Base-by-base conservation (phyloP, 1,139 yeast genomes). In the Lodderomyces metapsilosis region DNA sequence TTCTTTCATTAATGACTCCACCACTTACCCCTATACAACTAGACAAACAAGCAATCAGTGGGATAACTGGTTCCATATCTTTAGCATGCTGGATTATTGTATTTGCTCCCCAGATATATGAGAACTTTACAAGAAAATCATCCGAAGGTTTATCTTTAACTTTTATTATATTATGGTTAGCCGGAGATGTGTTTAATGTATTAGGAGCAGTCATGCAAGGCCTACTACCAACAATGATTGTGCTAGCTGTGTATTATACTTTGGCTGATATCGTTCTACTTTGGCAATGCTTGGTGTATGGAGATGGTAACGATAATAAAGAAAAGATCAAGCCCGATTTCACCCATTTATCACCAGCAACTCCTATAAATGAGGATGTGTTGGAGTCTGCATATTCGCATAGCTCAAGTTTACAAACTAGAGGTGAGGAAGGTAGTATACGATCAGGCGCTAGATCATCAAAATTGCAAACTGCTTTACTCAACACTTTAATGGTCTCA, bases 31-130 rank as follows among this genome's bases (percentile, higher is more conserved):
- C 88, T 10, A 78, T 83, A 24, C 72, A 76, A 28, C 66, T 86
- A 44, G 87, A 83, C 53, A 82, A 88, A n/a, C 80, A 81, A 52
- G 87, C 88, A 9, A 80, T 88, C 31, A 84, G 94, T 57, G 96
- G 95, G 4, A 85, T 88, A 46, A 79, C 92, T 17, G 96, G 96
- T 53, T 85, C 95, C 18, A 88, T 92, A 37, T 91, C 98, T 13
- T 78, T 92, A 35, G 96, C 97, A 15, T 92, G 98, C 61, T 92
- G 98, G 98, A 85, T 92, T 48, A 89, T 92, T 41, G 98, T 92
- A 18, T 92, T 92, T 70, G 95, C 96, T 32, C 98, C 98, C 12
- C 98, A 92, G 59, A 84, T 92, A 36, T 91, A 88, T 61, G 97
- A 92, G 59, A 91, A 91, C 42, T 89, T 87, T 59, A 75, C 76